These are phyloP conservation scores for Yamadazyma kitorensis DNA, from an alignment of 805 yeast genomes.

Conservation along the genomic window DNA sequence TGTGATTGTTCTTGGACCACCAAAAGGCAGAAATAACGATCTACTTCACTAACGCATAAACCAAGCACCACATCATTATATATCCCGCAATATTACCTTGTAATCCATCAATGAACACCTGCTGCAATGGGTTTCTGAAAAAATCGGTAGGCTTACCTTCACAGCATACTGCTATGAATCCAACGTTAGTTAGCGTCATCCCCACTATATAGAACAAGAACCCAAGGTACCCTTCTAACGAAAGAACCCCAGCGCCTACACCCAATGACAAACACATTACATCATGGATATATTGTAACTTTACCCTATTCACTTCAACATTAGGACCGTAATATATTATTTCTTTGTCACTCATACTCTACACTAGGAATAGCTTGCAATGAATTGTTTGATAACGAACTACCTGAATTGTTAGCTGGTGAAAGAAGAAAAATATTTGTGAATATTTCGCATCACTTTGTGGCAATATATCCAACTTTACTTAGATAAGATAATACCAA, in stretches of 20 bases:
- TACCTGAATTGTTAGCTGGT: not conserved
- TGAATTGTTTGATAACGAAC: too few relatives aligned
- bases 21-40: too few relatives aligned
- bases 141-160: constrained; percentile 23
- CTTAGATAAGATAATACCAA: not conserved
- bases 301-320: constrained; percentile 27
- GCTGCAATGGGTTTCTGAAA: constrained; percentile 29
- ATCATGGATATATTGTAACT: constrained; percentile 34
- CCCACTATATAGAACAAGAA: constrained; percentile 35
- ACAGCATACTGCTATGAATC: constrained; percentile 31
- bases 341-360: constrained; percentile 6
- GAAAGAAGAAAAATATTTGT: not conserved
- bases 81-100: constrained; percentile 35
- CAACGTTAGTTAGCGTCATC: constrained; percentile 25
- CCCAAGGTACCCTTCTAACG: constrained; percentile 36
- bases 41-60: constrained; percentile 37
- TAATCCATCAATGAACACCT: constrained; percentile 32
- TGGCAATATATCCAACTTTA: constrained; percentile 1
- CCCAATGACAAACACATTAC: constrained; percentile 37
- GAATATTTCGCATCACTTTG: constrained; percentile 6
- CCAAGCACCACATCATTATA: constrained; percentile 49
- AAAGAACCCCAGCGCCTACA: constrained; percentile 37
- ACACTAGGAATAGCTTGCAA: constrained; percentile 1
- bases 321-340: constrained; percentile 24
- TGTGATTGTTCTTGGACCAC: too few relatives aligned